A percentile compares a stretch with the other conserved stretches of the same genome.
Conservation (phyloP, 768 basidiomycete species). For the Leucosporidium yakuticum region DNA sequence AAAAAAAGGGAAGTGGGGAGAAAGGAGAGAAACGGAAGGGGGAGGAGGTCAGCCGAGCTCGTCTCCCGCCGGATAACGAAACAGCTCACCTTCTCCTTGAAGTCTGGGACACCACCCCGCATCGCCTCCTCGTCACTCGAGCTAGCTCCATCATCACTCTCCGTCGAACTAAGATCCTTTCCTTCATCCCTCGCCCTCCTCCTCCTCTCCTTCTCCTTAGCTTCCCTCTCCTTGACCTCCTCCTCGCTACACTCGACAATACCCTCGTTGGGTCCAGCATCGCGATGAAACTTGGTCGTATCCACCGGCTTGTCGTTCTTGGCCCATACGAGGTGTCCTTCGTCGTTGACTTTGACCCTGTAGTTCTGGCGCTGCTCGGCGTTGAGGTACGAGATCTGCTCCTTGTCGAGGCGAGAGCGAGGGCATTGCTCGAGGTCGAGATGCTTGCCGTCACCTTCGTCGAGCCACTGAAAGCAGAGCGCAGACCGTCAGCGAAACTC, state of each 20-base stretch:
- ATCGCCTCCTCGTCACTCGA: constrained; percentile 22
- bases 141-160: too few species aligned
- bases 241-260: constrained; percentile 40
- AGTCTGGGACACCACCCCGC: constrained; percentile 10
- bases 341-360: constrained; percentile 40
- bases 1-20: constrained; percentile 26
- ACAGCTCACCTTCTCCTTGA: constrained; percentile 27
- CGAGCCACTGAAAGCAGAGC: constrained; percentile 39
- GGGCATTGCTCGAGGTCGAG: constrained; percentile 42
- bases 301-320: constrained; percentile 37
- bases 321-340: constrained; percentile 36
- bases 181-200: constrained; percentile 12
- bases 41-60: constrained; percentile 4
- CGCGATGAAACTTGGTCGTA: constrained; percentile 39
- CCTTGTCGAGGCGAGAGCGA: constrained; percentile 43
- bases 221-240: constrained; percentile 34
- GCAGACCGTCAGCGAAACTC: too few species aligned
- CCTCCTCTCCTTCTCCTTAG: constrained; percentile 34
- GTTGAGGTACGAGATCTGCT: constrained; percentile 40
- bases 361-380: constrained; percentile 45
- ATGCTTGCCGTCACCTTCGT: constrained; percentile 43
- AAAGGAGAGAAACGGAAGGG: not conserved
- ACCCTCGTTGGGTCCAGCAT: constrained; percentile 38
- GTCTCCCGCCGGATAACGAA: not conserved
- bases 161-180: constrained; percentile 5